Percentiles rank a stretch among this genome's conserved stretches.
phyloP scores from a whole-genome alignment of 345 rosid genomes.

The Euphorbia peplus region DNA sequence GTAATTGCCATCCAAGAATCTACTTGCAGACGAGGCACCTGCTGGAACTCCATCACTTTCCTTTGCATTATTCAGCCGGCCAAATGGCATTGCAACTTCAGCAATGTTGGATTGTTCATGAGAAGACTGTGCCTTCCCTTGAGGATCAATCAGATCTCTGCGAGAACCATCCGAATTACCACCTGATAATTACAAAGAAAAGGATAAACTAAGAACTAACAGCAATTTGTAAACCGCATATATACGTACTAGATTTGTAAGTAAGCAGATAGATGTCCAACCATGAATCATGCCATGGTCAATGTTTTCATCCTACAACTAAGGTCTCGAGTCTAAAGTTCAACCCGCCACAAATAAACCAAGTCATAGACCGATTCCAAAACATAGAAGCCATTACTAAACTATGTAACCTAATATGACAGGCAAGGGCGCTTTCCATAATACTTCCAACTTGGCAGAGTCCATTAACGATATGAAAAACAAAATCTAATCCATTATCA shows the following conservation, averaged over 20 bases:
- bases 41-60: slow-evolving; percentile 34
- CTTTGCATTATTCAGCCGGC: slow-evolving; percentile 42
- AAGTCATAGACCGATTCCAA: background rate
- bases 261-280: background rate
- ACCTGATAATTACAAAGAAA: slow-evolving; percentile 21
- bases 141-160: slow-evolving; percentile 48
- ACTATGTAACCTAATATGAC: background rate
- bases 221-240: background rate
- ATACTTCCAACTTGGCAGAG: background rate
- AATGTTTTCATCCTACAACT: background rate
- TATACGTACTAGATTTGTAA: background rate
- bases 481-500: background rate
- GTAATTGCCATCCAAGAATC: slow-evolving; percentile 46
- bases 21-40: slow-evolving; percentile 44
- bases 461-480: background rate
- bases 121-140: slow-evolving; percentile 43
- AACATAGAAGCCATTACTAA: background rate
- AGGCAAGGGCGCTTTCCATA: background rate
- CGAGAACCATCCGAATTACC: slow-evolving; percentile 48
- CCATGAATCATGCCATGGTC: background rate
- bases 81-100: slow-evolving; percentile 44
- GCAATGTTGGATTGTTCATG: slow-evolving; percentile 39
- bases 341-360: background rate
- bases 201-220: slow-evolving; percentile 2
- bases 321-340: background rate